A percentile compares a stretch with the other conserved stretches of the same genome.
phyloP scores from a whole-genome alignment of 2,329 filamentous ascomycete genomes.

The Hymenotorrendiella dingleyae region DNA sequence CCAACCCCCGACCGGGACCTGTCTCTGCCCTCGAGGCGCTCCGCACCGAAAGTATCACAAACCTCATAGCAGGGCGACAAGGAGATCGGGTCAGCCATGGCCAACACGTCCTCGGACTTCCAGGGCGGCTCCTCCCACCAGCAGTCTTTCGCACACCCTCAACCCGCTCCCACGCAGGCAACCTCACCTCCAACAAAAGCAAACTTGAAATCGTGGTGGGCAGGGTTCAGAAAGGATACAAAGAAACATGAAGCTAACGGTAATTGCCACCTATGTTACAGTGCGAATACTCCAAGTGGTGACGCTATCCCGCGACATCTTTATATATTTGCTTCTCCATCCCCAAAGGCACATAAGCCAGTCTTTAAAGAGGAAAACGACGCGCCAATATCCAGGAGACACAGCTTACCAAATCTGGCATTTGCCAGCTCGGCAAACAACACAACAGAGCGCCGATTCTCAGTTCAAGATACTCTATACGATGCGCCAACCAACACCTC shows the following conservation, averaged over 20 bases:
- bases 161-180: slow-evolving; percentile 29
- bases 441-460: not conserved
- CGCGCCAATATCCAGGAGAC: not conserved
- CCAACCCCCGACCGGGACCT: not conserved
- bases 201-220: slow-evolving; percentile 96
- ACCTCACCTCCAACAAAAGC: slow-evolving; percentile 75
- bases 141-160: slow-evolving; percentile 24
- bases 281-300: not conserved
- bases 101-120: slow-evolving; percentile 24
- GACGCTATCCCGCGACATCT: slow-evolving; percentile 2
- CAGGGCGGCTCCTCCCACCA: slow-evolving; percentile 23
- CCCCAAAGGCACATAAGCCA: not conserved
- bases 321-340: slow-evolving; percentile 1
- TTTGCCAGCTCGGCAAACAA: not conserved
- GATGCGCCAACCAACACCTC: not conserved
- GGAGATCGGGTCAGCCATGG: slow-evolving; percentile 11
- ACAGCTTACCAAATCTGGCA: not conserved
- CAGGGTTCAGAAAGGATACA: slow-evolving; percentile 72
- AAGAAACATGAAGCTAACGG: slow-evolving; percentile 52
- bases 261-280: slow-evolving; percentile 31
- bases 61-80: slow-evolving; percentile 11
- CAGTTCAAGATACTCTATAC: slow-evolving; percentile 1
- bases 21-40: not conserved
- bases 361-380: slow-evolving; percentile 1
- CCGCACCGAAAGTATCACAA: not conserved